Evolutionary conservation across 768 basidiomycete genomes (phyloP).

Genomic region (Lactarius indigo): DNA sequence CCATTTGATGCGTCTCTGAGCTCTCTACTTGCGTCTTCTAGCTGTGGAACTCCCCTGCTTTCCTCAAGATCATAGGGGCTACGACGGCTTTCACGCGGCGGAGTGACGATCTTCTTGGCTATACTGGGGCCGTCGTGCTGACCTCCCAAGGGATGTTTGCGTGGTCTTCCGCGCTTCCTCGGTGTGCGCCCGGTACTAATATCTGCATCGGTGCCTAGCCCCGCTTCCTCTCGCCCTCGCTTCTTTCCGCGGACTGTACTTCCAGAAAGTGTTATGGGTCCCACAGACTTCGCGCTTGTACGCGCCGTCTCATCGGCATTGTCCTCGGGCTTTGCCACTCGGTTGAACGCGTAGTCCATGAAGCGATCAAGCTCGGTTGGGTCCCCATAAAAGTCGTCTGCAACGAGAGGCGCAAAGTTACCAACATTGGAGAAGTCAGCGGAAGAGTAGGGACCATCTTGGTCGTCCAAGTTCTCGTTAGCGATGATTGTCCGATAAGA

Average conservation of each 20-base stretch:
- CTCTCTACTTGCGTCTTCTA: neutral
- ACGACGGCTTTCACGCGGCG: neutral
- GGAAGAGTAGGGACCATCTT: conserved; percentile 40
- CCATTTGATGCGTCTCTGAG: neutral
- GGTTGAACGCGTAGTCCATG: conserved; percentile 47
- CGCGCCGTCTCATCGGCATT: conserved; percentile 16
- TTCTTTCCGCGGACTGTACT: conserved; percentile 29
- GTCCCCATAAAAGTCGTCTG: conserved; percentile 53
- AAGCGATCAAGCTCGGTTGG: conserved; percentile 40
- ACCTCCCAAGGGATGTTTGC: conserved; percentile 30
- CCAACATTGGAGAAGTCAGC: conserved; percentile 51
- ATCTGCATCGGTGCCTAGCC: conserved; percentile 4
- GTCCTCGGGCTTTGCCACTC: conserved; percentile 6
- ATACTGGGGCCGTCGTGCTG: conserved; percentile 9
- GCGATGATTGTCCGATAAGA: conserved; percentile 63
- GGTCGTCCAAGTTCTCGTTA: conserved; percentile 60
- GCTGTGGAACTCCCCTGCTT: neutral
- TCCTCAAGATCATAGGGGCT: neutral
- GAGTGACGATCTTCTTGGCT: conserved; percentile 1
- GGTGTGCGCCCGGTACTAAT: conserved; percentile 9
- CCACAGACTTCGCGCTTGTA: conserved; percentile 26
- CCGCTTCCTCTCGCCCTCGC: conserved; percentile 35
- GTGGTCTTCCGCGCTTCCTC: conserved; percentile 40
- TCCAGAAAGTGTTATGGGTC: conserved; percentile 30
- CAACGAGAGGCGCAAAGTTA: conserved; percentile 46